Evolutionary conservation across 2,329 filamentous ascomycete genomes (phyloP).

Genomic region (Colletotrichum tamarilloi): DNA sequence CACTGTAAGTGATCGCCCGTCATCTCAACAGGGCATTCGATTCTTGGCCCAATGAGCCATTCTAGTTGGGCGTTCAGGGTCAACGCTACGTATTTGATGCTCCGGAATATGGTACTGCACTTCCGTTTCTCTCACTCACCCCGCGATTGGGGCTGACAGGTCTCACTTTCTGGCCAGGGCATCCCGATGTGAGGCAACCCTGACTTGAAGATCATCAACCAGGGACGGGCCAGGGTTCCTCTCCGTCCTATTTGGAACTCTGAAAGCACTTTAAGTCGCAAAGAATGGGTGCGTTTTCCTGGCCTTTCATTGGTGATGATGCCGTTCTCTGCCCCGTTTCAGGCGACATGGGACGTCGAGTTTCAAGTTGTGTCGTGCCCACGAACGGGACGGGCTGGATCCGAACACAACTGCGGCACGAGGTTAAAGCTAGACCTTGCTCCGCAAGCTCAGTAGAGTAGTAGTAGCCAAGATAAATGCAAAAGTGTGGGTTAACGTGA

Average conservation of each 20-base stretch:
- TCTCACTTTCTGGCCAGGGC: conserved; percentile 12
- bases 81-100: not conserved
- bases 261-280: not conserved
- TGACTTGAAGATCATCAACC: conserved; percentile 19
- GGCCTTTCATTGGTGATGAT: conserved; percentile 7
- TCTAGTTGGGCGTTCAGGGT: not conserved
- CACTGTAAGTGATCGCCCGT: not conserved
- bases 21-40: not conserved
- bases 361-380: conserved; percentile 41
- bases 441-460: not conserved
- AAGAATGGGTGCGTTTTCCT: not conserved
- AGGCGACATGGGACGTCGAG: conserved; percentile 36
- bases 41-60: not conserved
- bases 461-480: not conserved
- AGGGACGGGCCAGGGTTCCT: conserved; percentile 20
- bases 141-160: conserved; percentile 12
- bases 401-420: conserved; percentile 34
- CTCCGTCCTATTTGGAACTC: not conserved
- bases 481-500: not conserved
- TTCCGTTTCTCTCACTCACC: not conserved
- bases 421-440: conserved; percentile 32
- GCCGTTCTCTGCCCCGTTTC: conserved; percentile 38
- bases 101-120: not conserved
- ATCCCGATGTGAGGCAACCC: conserved; percentile 8
- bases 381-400: conserved; percentile 42